A percentile compares a stretch with the other conserved stretches of the same genome.
Evolutionary conservation across 177 flowering plant genomes (phyloP).

Genomic region (Tripterygium wilfordii): DNA sequence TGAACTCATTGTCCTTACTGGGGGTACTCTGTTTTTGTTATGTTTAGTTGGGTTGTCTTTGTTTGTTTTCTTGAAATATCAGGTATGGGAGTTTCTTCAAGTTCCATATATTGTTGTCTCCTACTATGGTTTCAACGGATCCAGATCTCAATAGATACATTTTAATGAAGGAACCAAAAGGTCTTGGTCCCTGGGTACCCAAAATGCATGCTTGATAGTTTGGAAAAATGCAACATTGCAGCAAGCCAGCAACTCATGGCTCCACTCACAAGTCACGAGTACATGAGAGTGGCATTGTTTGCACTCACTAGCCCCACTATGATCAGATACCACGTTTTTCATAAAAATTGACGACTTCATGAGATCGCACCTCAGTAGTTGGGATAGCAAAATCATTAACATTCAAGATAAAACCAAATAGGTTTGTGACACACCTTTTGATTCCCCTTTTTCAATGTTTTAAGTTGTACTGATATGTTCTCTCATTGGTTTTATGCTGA

Average conservation of each 20-base stretch:
- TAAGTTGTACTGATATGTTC: background rate
- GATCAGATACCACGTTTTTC: conserved; percentile 47
- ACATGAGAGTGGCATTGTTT: conserved; percentile 60
- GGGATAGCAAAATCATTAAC: conserved; percentile 47
- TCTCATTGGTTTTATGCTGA: conserved; percentile 30
- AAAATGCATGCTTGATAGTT: conserved; percentile 57
- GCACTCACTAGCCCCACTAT: conserved; percentile 41
- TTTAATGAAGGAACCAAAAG: conserved; percentile 63
- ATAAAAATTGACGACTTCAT: conserved; percentile 48
- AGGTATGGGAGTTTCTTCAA: conserved; percentile 69
- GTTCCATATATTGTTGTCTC: conserved; percentile 65
- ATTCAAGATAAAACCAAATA: conserved; percentile 62
- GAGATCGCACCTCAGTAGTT: conserved; percentile 47
- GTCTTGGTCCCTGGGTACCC: conserved; percentile 80
- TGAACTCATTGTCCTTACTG: too few species aligned
- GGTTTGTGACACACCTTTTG: too few species aligned
- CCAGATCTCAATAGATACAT: conserved; percentile 68
- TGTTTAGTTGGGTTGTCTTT: too few species aligned
- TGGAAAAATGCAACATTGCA: conserved; percentile 64
- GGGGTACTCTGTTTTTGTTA: too few species aligned
- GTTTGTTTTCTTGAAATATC: background rate
- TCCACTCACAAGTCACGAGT: conserved; percentile 50
- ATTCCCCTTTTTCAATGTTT: too few species aligned
- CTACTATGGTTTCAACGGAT: conserved; percentile 67
- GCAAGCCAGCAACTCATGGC: conserved; percentile 62